Percentiles rank a stretch among this genome's conserved stretches.
Evolutionary conservation across 371 early-diverging fungal species (phyloP).

Genomic region (Rhizopus arrhizus): DNA sequence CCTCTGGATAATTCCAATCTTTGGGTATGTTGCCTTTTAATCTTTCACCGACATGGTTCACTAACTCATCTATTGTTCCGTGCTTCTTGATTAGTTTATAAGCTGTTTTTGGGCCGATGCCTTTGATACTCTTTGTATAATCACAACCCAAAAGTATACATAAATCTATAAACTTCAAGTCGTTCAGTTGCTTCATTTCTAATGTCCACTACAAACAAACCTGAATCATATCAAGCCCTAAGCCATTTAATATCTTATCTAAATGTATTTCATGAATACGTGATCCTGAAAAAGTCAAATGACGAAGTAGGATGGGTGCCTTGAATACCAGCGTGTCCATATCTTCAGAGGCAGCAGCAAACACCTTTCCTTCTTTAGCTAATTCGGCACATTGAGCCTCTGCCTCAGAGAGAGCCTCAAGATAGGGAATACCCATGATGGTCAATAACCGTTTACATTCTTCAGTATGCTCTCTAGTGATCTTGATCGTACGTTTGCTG

Average conservation of each 20-base stretch:
- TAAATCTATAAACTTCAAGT: slow-evolving; percentile 93
- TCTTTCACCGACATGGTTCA: slow-evolving; percentile 75
- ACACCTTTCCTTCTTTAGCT: slow-evolving; percentile 88
- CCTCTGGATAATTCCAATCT: slow-evolving; percentile 91
- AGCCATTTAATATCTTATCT: slow-evolving; percentile 82
- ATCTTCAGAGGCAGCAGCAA: slow-evolving; percentile 98
- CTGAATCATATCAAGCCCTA: slow-evolving; percentile 76
- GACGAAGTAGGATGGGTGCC: slow-evolving; percentile 90
- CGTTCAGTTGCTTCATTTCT: not conserved
- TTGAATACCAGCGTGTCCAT: slow-evolving; percentile 99
- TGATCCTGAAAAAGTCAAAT: slow-evolving; percentile 90
- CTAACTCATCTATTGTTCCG: slow-evolving; percentile 61
- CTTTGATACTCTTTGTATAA: slow-evolving; percentile 96
- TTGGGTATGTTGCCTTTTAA: slow-evolving; percentile 78
- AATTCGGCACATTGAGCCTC: slow-evolving; percentile 99
- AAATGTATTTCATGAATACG: slow-evolving; percentile 93
- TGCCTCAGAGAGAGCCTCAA: slow-evolving; percentile 98
- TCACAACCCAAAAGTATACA: slow-evolving; percentile 99
- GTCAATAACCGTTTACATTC: slow-evolving; percentile 91
- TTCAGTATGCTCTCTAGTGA: slow-evolving; percentile 92
- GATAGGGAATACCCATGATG: slow-evolving; percentile 96
- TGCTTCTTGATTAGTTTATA: slow-evolving; percentile 87
- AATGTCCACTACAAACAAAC: slow-evolving; percentile 32
- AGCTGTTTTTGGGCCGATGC: slow-evolving; percentile 95
- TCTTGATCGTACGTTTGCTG: slow-evolving; percentile 91